Percentiles rank a stretch among this genome's conserved stretches.
Evolutionary conservation across 495 filamentous ascomycete genomes (phyloP).

Genomic region (Lasiosphaeria miniovina): DNA sequence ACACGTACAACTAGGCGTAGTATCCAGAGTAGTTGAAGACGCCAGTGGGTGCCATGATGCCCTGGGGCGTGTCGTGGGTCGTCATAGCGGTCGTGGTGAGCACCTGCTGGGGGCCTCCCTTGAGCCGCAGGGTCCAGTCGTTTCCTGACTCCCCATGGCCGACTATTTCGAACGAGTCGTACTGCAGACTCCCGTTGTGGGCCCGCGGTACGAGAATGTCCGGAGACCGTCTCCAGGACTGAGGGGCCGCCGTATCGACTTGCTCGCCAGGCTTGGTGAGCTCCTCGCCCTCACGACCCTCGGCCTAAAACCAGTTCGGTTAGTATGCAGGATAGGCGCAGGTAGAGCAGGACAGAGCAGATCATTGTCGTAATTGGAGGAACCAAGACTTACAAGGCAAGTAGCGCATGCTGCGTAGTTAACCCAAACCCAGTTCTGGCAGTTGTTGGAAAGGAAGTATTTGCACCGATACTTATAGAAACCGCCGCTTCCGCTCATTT

Average conservation of each 20-base stretch:
- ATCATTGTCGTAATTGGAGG: not conserved
- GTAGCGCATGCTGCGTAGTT: conserved; percentile 55
- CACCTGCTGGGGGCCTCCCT: conserved; percentile 13
- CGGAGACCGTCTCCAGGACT: conserved; percentile 7
- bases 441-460: conserved; percentile 56
- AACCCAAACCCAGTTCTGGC: conserved; percentile 59
- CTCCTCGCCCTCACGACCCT: conserved; percentile 46
- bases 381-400: conserved; percentile 51
- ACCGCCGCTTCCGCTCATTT: conserved; percentile 56
- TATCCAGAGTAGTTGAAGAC: conserved; percentile 1
- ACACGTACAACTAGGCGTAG: not conserved
- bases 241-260: conserved; percentile 9
- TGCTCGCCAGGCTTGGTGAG: conserved; percentile 13
- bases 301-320: conserved; percentile 31
- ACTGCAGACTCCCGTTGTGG: conserved; percentile 41
- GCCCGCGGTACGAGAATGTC: conserved; percentile 42
- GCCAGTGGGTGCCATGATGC: conserved; percentile 20
- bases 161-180: conserved; percentile 45
- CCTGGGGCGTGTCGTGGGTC: conserved; percentile 37
- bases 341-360: not conserved
- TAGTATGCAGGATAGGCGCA: not conserved
- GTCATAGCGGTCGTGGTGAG: conserved; percentile 29
- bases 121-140: conserved; percentile 34
- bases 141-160: conserved; percentile 25
- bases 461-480: conserved; percentile 63